These are phyloP conservation scores for Xylaria sp. DNA, from an alignment of 2,329 filamentous ascomycete species.

Conservation along the genomic window DNA sequence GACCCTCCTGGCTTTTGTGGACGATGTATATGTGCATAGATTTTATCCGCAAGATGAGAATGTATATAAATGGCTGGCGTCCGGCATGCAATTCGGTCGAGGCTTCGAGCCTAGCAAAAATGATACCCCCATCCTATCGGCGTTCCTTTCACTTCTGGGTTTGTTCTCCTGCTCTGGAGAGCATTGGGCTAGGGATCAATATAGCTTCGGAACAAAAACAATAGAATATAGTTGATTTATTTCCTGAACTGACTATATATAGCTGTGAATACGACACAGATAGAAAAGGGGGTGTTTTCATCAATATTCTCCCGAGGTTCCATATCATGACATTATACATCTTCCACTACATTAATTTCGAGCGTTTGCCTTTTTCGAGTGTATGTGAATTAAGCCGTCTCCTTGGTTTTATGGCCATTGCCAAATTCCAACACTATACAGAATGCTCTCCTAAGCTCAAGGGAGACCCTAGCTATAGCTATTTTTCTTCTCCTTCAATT, in stretches of 20 bases:
- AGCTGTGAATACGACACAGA: too few species aligned
- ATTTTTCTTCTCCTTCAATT: too few species aligned
- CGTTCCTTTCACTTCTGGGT: conserved; percentile 4
- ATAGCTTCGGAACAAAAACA: too few species aligned
- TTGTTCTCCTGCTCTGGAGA: neutral
- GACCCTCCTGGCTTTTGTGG: neutral
- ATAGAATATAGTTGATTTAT: too few species aligned
- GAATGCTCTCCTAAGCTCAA: too few species aligned
- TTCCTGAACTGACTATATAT: too few species aligned
- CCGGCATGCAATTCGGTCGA: neutral
- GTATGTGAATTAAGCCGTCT: neutral
- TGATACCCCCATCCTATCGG: conserved; percentile 30
- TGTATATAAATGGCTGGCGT: conserved; percentile 17
- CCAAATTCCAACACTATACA: neutral
- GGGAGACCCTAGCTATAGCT: too few species aligned
- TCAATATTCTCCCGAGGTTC: neutral
- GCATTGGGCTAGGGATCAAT: neutral
- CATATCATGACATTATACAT: neutral
- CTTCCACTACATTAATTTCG: neutral
- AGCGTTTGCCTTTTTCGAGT: neutral
- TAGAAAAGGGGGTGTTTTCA: neutral
- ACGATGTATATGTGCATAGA: neutral
- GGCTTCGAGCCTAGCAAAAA: conserved; percentile 14
- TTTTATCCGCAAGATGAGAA: neutral
- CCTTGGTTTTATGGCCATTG: neutral